Base-by-base conservation (phyloP, 2,329 filamentous ascomycete genomes). In the Ciborinia camelliae region DNA sequence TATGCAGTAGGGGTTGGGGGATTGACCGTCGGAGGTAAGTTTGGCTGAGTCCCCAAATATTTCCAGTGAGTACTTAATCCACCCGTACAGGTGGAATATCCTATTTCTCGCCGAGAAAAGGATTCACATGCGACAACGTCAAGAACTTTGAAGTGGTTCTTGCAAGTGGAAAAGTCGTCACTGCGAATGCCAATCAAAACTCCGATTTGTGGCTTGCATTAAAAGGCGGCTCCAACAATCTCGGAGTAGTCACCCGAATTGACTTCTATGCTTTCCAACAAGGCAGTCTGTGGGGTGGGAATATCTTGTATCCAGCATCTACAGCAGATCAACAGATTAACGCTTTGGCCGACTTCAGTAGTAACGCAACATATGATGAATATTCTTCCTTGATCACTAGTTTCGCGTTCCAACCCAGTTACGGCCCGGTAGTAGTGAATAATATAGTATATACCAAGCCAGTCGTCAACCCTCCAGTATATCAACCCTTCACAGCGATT, bases 201-300 rank as follows among this genome's bases (percentile, higher is more conserved):
- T 63, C 77, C 0, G 83, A 86, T 62, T 75, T 87, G 8, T 85
- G 77, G 73, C 76, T 76, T 68, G 82, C 80, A 0, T 77, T 86
- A 4, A 80, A 81, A 62, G 84, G 84, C 7, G 84, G 84, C 26
- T 80, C 81, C n/a, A 84, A 80, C 72, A 85, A 83, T 71, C 84
- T 81, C 66, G 83, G 82, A 4, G 77, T 83, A 66, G 78, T 82
- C 10, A 81, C 81, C 8, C 75, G 75, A 14, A 82, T 81, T 68
- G 71, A 79, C 14, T 37, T 63, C 35, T 32, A 54, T 5, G 55
- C 65, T 18, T 65, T 68, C 23, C 37, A 65, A 18, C 66, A 67
- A 51, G 66, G 66, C 4, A 7, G 51, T 9, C 14, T 66, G 7
- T 67, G 66, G 66, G 59, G 64, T 47, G 66, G 66, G 6, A 55